Percentiles rank a stretch among this genome's conserved stretches.
These are phyloP conservation scores for Hygrophoropsis aurantiaca DNA, from an alignment of 768 basidiomycete species.

Conservation along the genomic window DNA sequence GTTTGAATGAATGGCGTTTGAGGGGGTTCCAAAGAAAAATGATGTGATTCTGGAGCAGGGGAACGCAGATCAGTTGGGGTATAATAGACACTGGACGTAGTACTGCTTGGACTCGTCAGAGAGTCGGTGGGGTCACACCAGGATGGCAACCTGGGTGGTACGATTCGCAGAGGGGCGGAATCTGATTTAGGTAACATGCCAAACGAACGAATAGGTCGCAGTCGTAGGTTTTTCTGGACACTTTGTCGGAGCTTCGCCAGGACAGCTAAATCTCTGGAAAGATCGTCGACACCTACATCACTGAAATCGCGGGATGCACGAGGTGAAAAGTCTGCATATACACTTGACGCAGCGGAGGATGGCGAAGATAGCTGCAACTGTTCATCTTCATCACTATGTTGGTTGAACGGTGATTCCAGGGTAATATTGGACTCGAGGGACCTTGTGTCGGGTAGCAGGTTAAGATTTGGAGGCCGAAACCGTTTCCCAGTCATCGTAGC, in stretches of 20 bases:
- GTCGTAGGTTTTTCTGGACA: conserved; percentile 74
- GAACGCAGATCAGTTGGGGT: conserved; percentile 45
- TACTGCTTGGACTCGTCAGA: conserved; percentile 42
- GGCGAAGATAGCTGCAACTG: conserved; percentile 27
- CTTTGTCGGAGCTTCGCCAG: conserved; percentile 69
- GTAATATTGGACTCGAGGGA: conserved; percentile 31
- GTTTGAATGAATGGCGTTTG: conserved; percentile 14
- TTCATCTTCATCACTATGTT: conserved; percentile 35
- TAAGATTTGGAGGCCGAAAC: conserved; percentile 52
- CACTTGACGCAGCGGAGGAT: conserved; percentile 26
- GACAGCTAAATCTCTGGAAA: conserved; percentile 64
- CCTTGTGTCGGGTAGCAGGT: conserved; percentile 33
- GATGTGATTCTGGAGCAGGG: conserved; percentile 29
- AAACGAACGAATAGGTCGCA: conserved; percentile 72
- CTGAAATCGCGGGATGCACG: conserved; percentile 5
- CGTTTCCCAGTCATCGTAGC: conserved; percentile 29
- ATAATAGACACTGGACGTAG: conserved; percentile 50
- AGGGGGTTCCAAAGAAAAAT: conserved; percentile 21
- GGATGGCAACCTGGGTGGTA: conserved; percentile 10
- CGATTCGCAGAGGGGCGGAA: conserved; percentile 18
- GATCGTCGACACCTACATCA: conserved; percentile 47
- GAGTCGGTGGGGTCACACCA: conserved; percentile 9
- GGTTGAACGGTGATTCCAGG: conserved; percentile 34
- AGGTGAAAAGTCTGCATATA: conserved; percentile 15
- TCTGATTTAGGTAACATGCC: conserved; percentile 49